phyloP scores from a whole-genome alignment of 352 stramenopile species.

The Pythium folliculosum region DNA sequence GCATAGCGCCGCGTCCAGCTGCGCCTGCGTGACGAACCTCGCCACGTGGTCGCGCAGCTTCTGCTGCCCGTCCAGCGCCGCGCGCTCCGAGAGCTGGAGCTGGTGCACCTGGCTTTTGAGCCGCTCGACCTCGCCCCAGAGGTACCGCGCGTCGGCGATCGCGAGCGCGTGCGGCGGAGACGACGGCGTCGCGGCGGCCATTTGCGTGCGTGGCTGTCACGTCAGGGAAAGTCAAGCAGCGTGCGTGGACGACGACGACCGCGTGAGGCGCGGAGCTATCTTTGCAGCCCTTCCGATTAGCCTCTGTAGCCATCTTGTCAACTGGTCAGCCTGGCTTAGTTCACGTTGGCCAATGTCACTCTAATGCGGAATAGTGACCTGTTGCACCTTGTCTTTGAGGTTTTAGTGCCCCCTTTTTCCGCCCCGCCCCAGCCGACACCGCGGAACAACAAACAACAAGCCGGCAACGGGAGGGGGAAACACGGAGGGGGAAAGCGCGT shows the following conservation, averaged over 20 bases:
- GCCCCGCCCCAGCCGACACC: background rate
- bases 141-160: slow-evolving; percentile 45
- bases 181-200: background rate
- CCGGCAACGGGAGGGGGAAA: background rate
- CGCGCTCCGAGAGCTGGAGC: slow-evolving; percentile 35
- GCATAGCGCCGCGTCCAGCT: slow-evolving; percentile 62
- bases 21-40: slow-evolving; percentile 57
- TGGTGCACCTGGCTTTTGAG: slow-evolving; percentile 55
- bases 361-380: background rate
- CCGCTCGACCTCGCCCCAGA: slow-evolving; percentile 62
- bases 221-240: background rate
- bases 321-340: slow-evolving; percentile 5
- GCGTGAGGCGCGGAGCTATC: too few relatives aligned
- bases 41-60: slow-evolving; percentile 38
- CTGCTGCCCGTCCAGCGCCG: slow-evolving; percentile 34
- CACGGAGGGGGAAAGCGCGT: background rate
- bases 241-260: too few relatives aligned
- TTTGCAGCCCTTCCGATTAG: background rate
- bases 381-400: slow-evolving; percentile 21
- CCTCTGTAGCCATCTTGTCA: slow-evolving; percentile 17
- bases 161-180: slow-evolving; percentile 1
- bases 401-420: slow-evolving; percentile 14
- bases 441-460: too few relatives aligned
- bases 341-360: background rate
- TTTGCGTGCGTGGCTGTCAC: background rate